Base-by-base conservation (phyloP, 768 basidiomycete genomes). In the Lyophyllum atratum region DNA sequence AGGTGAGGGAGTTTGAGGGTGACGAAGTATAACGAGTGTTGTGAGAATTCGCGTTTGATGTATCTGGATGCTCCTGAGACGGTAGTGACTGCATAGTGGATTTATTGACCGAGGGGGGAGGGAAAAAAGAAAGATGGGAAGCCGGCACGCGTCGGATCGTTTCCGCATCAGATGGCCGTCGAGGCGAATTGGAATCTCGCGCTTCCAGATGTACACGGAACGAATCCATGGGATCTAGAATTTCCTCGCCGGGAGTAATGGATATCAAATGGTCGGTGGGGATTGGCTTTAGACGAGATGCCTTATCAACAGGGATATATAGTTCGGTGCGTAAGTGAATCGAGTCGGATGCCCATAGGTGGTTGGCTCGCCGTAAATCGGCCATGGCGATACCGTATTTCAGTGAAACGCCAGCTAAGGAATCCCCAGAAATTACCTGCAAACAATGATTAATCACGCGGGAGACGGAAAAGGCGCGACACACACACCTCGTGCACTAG, bases 281-380 rank as follows among this genome's bases (percentile, higher is more conserved):
- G 52, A 65, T 70, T 52, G 79, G 74, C 42, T 69, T 75, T 45
- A 79, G 73, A 22, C 80, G 80, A 28, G 79, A 74, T 22, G 84
- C 78, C 59, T 79, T 78, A 49, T 87, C 84, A 33, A 88, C 66
- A 0, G 95, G 94, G 55, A 98, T 88, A 65, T 90, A 87, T 33
- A 97, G 83, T 6, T 85, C 78, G 45, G 86, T 85, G 26, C 95
- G 89, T 31, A 95, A 81, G 72, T 96, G 93, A 45, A 99, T 90
- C 1, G 93, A 82, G 68, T 98, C 97, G 7, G 92, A 89, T 6
- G 93, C 71, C 97, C 97, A 99, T 8, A 99, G 77, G 61, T 95
- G 92, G 71, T 99, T 99, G 47, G 87, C 87, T 63, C 86, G 81
- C 47, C 95, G 87, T 12, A 99, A 81, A 14, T 90, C 87, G 25